Evolutionary conservation across 2,329 filamentous ascomycete genomes (phyloP), one percentile per base, ranked within the genome.

Genomic region (Colletotrichum graminicola): DNA sequence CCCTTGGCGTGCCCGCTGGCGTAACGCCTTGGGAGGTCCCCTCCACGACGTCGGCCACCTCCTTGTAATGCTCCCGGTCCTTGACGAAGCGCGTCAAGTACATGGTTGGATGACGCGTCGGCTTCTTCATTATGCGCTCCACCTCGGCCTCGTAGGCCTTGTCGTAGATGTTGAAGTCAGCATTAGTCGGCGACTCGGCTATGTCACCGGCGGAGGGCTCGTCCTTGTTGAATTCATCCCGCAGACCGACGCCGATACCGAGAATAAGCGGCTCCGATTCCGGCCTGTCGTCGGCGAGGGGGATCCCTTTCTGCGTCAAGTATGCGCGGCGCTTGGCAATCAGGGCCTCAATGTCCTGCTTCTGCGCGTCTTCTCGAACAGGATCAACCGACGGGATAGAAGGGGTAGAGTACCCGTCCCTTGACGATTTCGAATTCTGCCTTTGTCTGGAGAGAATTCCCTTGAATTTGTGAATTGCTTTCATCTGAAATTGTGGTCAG

Each of bases 381-480:
- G 77, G 67, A 52, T 77, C 73, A 56, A 77, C 73, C 10, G 52
- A 54, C 18, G 64, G 64, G 34, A 36, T 71, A 45, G 55, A 60
- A 51, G 63, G 63, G 43, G 47, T 64, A 39, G 55, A 61, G 56
- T 23, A 62, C 32, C 67, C 49, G 29, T 32, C 66, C 11, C 54
- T 59, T 29, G 60, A 65, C 26, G 68, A 52, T 73, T 67, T 54
- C 73, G 59, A 23, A 59, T 62, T 45, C 67, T 63, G 39, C 61
- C 71, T 71, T 26, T 75, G 77, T 36, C 74, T 79, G 1, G 75
- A 76, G n/a, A 96, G 83, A 11, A 97, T 85, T 62, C 88, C 84
- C 79, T 97, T 98, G 85, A 98, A 98, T 69, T 92, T 93, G 74
- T 92, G 91, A 51, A 97, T 95, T 5, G 95, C 96, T 88, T 94